phyloP scores from a whole-genome alignment of 345 rosid genomes.

The Populus simonii region DNA sequence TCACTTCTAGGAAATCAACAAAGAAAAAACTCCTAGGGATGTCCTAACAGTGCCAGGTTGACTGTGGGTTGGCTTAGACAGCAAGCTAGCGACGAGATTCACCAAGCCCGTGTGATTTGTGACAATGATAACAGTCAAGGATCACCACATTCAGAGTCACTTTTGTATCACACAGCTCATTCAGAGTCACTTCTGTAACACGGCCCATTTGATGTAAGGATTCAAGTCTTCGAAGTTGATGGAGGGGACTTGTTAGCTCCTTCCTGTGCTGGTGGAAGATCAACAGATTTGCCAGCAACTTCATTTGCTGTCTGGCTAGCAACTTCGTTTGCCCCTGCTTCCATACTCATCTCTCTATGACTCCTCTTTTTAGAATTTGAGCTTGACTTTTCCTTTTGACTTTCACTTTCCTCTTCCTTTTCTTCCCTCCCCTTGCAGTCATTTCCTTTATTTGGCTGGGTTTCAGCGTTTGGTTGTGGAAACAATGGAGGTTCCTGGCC shows the following conservation, averaged over 20 bases:
- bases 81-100: too few species aligned
- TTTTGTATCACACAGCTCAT: too few species aligned
- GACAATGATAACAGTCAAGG: background rate
- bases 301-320: constrained; percentile 20
- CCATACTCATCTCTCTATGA: constrained; percentile 41
- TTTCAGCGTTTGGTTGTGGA: constrained; percentile 39
- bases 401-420: constrained; percentile 30
- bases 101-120: too few species aligned
- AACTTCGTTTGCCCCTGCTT: constrained; percentile 25
- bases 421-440: constrained; percentile 35
- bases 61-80: background rate
- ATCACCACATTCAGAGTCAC: background rate
- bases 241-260: constrained; percentile 15
- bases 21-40: background rate
- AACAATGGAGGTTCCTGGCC: constrained; percentile 73
- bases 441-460: constrained; percentile 31
- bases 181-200: background rate
- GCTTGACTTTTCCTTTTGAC: constrained; percentile 36
- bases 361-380: constrained; percentile 61
- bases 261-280: constrained; percentile 19
- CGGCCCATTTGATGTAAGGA: background rate
- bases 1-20: background rate
- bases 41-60: constrained; percentile 9
- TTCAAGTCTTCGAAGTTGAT: constrained; percentile 9
- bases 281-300: constrained; percentile 29